Base-by-base conservation (phyloP, 768 basidiomycete genomes). In the Termitomyces sp. region DNA sequence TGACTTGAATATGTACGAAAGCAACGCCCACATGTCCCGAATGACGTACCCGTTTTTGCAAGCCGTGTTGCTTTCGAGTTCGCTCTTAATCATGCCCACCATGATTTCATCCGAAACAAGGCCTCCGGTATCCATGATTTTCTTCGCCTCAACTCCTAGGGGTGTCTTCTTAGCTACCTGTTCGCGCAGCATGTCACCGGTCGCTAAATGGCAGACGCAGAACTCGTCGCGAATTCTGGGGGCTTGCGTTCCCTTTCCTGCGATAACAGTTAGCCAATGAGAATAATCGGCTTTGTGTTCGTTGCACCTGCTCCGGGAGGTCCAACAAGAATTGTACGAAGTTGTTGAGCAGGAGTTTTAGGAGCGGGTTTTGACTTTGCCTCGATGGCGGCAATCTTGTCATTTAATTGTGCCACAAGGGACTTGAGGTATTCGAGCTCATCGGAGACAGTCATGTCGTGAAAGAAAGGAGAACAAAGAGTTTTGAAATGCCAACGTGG, bases 201-300 rank as follows among this genome's bases (percentile, higher is more conserved):
- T 99, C 26, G 97, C 96, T 65, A 99, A 79, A 77, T 99, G 97
- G 79, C 97, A 99, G 46, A 99, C 85, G 69, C 94, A 95, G 79
- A 90, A 99, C 68, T 91, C 83, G 61, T 93, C 87, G 53, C 88
- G 86, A 77, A 99, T 94, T 70, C 80, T 83, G 6, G 97, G 96
- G 0, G 94, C 97, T 73, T 99, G 97, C 3, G 97, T 99, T 28
- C 97, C 97, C 81, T 99, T 99, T 64, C 96, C 96, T 97, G 68
- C 30, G 57, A 33, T 16, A 32, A 52, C 22, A 51, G 43, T 55
- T 13, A 59, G 49, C n/a, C 22, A 22, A 10, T 18, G 10, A 22
- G 30, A 8, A 42, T 7, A 24, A 30, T 54, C 13, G 42, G 24
- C 6, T 36, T 16, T 56, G 10, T 50, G 8, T 28, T 45, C 22